Percentiles rank a stretch among this genome's conserved stretches.
phyloP scores from a whole-genome alignment of 495 filamentous ascomycete species.

The Rhizodiscina lignyota region DNA sequence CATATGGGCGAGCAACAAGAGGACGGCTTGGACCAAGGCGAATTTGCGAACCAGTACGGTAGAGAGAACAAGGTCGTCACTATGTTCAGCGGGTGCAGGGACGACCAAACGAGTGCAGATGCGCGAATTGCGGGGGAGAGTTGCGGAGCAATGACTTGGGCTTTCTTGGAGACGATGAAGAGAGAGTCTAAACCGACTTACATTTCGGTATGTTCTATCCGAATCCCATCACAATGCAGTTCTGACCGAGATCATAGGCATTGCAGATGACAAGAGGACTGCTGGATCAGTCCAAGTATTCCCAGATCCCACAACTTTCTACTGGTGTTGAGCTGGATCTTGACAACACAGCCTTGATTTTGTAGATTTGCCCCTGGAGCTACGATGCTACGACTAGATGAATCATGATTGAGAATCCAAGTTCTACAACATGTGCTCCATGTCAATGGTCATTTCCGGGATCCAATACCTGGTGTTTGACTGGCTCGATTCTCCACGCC shows the following conservation, averaged over 20 bases:
- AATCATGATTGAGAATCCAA: no score
- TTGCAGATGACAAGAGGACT: constrained; percentile 31
- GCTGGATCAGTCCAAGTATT: constrained; percentile 29
- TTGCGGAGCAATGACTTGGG: constrained; percentile 42
- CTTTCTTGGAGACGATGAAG: constrained; percentile 27
- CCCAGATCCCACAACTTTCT: constrained; percentile 34
- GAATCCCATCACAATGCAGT: no score
- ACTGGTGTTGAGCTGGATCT: neutral
- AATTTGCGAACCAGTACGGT: constrained; percentile 34
- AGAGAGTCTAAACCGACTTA: no score
- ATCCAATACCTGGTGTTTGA: no score
- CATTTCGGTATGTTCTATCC: no score
- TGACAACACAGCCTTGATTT: no score
- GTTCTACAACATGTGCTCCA: no score
- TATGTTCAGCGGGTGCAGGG: constrained; percentile 43
- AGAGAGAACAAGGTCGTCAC: constrained; percentile 36
- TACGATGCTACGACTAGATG: no score
- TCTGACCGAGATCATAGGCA: no score
- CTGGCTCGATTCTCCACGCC: no score
- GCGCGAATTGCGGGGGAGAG: constrained; percentile 32
- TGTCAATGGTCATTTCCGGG: no score
- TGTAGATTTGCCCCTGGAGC: no score
- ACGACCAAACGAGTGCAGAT: constrained; percentile 44
- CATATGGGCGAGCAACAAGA: constrained; percentile 28
- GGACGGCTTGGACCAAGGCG: constrained; percentile 31